Evolutionary conservation across 192 early-diverging fungal genomes (phyloP).

Genomic region (Chytriomyces sp.): DNA sequence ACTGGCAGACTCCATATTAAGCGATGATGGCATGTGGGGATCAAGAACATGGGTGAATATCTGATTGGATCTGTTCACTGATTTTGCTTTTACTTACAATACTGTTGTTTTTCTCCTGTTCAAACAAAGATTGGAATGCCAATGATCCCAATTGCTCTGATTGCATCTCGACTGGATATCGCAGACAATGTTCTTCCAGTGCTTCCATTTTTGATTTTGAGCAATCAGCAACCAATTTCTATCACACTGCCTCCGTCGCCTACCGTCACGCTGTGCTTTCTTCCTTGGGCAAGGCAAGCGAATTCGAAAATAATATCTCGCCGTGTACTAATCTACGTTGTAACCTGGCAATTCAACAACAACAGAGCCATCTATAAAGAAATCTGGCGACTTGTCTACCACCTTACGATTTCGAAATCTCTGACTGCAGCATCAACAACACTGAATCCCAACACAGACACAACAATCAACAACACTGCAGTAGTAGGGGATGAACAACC

Average conservation of each 20-base stretch:
- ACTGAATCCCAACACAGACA: background rate
- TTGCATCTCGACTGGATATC: constrained; percentile 37
- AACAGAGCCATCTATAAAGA: constrained; percentile 30
- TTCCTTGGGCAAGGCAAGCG: constrained; percentile 40
- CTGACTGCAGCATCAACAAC: background rate
- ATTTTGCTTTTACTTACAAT: background rate
- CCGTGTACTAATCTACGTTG: constrained; percentile 13
- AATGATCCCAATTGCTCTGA: constrained; percentile 43
- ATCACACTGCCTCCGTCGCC: constrained; percentile 47
- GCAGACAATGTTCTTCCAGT: constrained; percentile 46
- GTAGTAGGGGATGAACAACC: background rate
- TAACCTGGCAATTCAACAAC: background rate
- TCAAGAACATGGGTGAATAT: background rate
- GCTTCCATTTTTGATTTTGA: constrained; percentile 45
- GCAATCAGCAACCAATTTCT: constrained; percentile 33
- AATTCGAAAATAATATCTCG: too few relatives aligned
- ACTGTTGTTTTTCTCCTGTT: background rate
- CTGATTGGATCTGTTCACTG: background rate
- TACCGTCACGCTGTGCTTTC: constrained; percentile 42
- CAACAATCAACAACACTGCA: background rate
- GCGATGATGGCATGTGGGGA: constrained; percentile 17
- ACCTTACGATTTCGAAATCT: constrained; percentile 6
- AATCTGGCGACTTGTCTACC: constrained; percentile 29
- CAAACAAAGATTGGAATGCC: constrained; percentile 40
- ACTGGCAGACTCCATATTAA: constrained; percentile 36